Evolutionary conservation across 2,329 filamentous ascomycete species (phyloP).

Genomic region (Fusarium sororula): DNA sequence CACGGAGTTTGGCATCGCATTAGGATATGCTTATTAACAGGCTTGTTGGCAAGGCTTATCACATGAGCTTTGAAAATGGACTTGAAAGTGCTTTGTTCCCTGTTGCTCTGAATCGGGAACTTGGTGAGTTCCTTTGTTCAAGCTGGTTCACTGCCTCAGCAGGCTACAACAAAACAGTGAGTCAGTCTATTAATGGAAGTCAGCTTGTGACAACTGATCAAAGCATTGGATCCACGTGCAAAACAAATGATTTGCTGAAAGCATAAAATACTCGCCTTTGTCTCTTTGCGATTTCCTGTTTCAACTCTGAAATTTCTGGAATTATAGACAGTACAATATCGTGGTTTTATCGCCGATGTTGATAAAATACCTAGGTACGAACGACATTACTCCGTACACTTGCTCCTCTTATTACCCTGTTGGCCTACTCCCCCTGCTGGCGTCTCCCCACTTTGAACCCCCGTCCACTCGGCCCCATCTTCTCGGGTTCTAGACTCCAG

Average conservation of each 20-base stretch:
- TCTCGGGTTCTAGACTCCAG: constrained; percentile 24
- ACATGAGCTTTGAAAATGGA: neutral
- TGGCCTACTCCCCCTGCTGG: constrained; percentile 2
- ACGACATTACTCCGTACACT: neutral
- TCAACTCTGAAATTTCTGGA: neutral
- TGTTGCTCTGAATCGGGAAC: neutral
- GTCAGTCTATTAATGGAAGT: neutral
- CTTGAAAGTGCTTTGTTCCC: neutral
- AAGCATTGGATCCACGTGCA: neutral
- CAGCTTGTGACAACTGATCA: neutral
- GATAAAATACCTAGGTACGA: neutral
- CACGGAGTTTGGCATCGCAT: neutral
- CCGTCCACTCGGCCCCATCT: constrained; percentile 11
- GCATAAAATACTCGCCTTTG: neutral
- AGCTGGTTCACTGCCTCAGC: neutral
- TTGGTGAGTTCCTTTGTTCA: neutral
- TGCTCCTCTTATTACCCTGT: neutral
- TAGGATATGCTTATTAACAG: neutral
- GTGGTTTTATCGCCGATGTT: neutral
- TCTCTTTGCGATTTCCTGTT: neutral
- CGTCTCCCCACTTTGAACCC: constrained; percentile 12
- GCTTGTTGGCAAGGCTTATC: neutral
- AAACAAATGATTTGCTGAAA: neutral
- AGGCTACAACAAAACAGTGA: neutral
- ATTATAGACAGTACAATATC: neutral